phyloP scores from a whole-genome alignment of 805 yeast genomes.

The Saturnispora besseyi region DNA sequence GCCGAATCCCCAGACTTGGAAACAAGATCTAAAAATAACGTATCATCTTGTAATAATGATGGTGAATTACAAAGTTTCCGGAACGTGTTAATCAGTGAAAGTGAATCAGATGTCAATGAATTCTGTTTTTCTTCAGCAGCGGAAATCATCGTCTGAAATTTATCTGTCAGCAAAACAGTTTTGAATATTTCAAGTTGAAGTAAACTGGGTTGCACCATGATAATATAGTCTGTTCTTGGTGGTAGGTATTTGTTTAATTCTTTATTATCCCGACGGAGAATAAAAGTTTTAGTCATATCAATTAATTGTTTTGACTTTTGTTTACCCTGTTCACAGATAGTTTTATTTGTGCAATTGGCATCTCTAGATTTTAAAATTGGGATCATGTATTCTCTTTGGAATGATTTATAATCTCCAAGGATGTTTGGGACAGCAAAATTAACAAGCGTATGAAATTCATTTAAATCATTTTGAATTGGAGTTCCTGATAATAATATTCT shows the following conservation, averaged over 20 bases:
- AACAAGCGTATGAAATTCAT: slow-evolving; percentile 71
- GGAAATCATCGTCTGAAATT: slow-evolving; percentile 26
- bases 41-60: slow-evolving; percentile 44
- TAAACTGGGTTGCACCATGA: slow-evolving; percentile 70
- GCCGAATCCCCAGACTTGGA: slow-evolving; percentile 11
- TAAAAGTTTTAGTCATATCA: slow-evolving; percentile 52
- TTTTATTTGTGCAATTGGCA: slow-evolving; percentile 43
- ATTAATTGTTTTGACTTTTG: slow-evolving; percentile 56
- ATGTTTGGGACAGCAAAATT: slow-evolving; percentile 82
- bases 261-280: slow-evolving; percentile 63
- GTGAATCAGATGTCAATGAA: slow-evolving; percentile 22
- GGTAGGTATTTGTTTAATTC: slow-evolving; percentile 52
- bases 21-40: slow-evolving; percentile 29
- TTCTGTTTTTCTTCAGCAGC: slow-evolving; percentile 11
- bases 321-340: slow-evolving; percentile 47
- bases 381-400: slow-evolving; percentile 52
- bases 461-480: slow-evolving; percentile 76
- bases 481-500: slow-evolving; percentile 61
- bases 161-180: slow-evolving; percentile 34
- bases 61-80: slow-evolving; percentile 85
- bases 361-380: slow-evolving; percentile 74
- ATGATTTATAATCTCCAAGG: slow-evolving; percentile 48
- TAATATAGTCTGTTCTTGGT: slow-evolving; percentile 61
- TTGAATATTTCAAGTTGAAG: slow-evolving; percentile 50
- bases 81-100: slow-evolving; percentile 59